Evolutionary conservation across 108 stramenopile species (phyloP).

Genomic region (Nannochloropsis salina): DNA sequence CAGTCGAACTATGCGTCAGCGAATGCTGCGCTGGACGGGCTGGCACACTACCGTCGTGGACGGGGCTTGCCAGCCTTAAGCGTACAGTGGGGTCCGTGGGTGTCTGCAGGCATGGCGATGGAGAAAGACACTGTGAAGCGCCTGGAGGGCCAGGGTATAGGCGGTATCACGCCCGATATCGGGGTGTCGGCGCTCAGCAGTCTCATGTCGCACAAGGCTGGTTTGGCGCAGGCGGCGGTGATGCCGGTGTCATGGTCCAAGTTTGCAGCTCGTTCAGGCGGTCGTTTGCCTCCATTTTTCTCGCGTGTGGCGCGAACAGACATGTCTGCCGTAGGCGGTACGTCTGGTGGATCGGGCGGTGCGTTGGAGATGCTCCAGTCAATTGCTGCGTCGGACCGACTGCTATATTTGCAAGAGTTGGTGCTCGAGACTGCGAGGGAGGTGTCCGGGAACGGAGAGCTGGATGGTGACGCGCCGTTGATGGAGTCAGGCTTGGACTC

Average conservation of each 20-base stretch:
- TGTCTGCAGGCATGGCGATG: constrained; percentile 1
- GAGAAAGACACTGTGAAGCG: constrained; percentile 2
- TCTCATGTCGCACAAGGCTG: not conserved
- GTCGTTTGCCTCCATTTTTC: not conserved
- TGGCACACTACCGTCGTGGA: constrained; percentile 27
- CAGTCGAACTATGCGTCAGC: constrained; percentile 36
- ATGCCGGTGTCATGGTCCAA: not conserved
- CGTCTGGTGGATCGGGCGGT: not conserved
- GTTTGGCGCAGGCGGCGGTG: not conserved
- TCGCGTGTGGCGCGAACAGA: not conserved
- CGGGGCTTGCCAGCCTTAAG: constrained; percentile 24
- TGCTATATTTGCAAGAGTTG: not conserved
- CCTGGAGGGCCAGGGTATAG: not conserved
- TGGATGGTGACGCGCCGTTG: not conserved
- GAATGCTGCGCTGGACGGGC: constrained; percentile 35
- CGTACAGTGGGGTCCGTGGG: constrained; percentile 40
- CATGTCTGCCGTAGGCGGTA: not conserved
- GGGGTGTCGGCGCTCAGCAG: not conserved
- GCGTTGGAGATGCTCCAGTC: not conserved
- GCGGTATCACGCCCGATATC: not conserved
- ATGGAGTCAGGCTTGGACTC: not conserved
- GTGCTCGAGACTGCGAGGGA: not conserved
- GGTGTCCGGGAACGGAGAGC: not conserved
- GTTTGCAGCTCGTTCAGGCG: not conserved
- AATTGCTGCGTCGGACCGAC: not conserved